Evolutionary conservation across 495 filamentous ascomycete species (phyloP), one percentile per base, ranked within the genome.

Genomic region (Talaromyces nanjingensis): DNA sequence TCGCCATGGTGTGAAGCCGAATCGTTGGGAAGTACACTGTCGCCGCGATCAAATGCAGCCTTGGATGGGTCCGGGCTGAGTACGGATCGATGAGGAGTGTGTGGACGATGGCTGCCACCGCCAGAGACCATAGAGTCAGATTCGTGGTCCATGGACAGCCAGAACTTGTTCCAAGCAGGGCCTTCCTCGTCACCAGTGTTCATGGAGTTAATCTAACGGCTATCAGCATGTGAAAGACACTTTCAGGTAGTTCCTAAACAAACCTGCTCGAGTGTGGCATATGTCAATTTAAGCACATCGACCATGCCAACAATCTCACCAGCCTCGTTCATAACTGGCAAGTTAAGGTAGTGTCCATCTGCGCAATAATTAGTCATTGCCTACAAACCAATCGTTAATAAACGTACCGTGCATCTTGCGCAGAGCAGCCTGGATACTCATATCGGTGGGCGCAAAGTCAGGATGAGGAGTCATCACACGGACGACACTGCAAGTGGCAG

Each of bases 291-390:
- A 59, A 98, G 83, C 60, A 98, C 94, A 76, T 98, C 94, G 7
- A 98, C 94, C 94, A 98, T 98, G 65, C 94, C 94, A 29, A 98
- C 93, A 73, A 98, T 98, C 72, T 98, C 96, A 66, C 93, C 96
- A 59, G 83, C 81, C 61, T 96, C 91, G 74, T 97, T 97, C 94
- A 98, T 98, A 34, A 98, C 94, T 8, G 94, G 94, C 27, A 98
- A 81, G 73, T 98, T 98, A 24, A 98, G 86, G 70, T 98, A 98
- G 74, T 98, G 94, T 25, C 94, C 94, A 82, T 98, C 94, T 94
- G 65, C 49, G 27, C 22, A 66, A n/a, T 2, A 8, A 54, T 70
- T 56, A 71, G 73, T 70, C 56, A 70, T 60, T 37, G 6, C 6
- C 1, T 27, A 27, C 1, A 39, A 39, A 18, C 34, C 16, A 14